phyloP scores from a whole-genome alignment of 2,329 filamentous ascomycete species.

The Alternaria hordeiaustralica region DNA sequence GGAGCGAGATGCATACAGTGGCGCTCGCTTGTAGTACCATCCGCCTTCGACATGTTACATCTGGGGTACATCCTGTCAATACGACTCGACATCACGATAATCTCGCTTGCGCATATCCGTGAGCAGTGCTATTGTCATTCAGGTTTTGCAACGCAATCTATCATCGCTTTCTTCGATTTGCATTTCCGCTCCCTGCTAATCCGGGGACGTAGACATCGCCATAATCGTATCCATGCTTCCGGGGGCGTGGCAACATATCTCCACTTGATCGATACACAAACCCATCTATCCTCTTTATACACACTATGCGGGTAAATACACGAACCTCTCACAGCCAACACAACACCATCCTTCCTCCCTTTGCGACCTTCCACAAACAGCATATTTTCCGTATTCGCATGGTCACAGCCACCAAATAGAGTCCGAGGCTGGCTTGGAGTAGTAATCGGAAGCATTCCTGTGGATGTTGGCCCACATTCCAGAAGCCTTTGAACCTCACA shows the following conservation, averaged over 20 bases:
- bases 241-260: slow-evolving; percentile 8
- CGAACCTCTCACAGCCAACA: slow-evolving; percentile 25
- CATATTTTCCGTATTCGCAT: slow-evolving; percentile 18
- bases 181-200: neutral
- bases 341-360: slow-evolving; percentile 17
- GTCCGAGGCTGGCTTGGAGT: slow-evolving; percentile 15
- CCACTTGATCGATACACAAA: slow-evolving; percentile 20
- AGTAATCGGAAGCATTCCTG: slow-evolving; percentile 28
- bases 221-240: neutral
- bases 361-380: slow-evolving; percentile 30
- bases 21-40: neutral
- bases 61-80: neutral
- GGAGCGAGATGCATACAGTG: slow-evolving; percentile 4
- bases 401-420: slow-evolving; percentile 11
- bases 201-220: neutral
- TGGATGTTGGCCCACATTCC: slow-evolving; percentile 9
- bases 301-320: slow-evolving; percentile 42
- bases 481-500: slow-evolving; percentile 19
- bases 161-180: neutral
- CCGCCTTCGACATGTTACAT: neutral
- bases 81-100: neutral
- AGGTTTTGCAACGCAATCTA: neutral
- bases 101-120: neutral
- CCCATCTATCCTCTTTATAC: slow-evolving; percentile 32
- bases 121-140: neutral